Evolutionary conservation across 768 basidiomycete species (phyloP).

Genomic region (Cystofilobasidium capitatum): DNA sequence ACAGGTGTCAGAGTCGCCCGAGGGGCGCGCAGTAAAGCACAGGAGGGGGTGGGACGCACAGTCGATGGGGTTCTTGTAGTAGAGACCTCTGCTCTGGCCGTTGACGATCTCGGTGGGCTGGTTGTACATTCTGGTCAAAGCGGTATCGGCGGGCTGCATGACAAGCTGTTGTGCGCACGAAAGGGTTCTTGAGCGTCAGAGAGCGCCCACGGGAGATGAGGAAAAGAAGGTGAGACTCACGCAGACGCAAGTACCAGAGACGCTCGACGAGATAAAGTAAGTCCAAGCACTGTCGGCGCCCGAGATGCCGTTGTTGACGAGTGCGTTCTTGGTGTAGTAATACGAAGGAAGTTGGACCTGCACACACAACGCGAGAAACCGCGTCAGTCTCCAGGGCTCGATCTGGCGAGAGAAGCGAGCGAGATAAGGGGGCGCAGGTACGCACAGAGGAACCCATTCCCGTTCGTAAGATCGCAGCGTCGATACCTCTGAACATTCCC

Average conservation of each 20-base stretch:
- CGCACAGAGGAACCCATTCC: constrained; percentile 82
- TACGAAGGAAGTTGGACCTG: constrained; percentile 93
- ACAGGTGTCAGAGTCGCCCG: neutral
- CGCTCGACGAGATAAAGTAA: constrained; percentile 73
- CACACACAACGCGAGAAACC: neutral
- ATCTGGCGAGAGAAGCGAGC: neutral
- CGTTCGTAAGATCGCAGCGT: constrained; percentile 85
- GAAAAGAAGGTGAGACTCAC: constrained; percentile 45
- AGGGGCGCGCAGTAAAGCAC: neutral
- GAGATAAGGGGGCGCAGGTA: constrained; percentile 5
- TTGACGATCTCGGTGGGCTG: constrained; percentile 43
- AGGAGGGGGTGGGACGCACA: neutral
- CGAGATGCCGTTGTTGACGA: constrained; percentile 59
- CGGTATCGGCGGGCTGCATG: constrained; percentile 43
- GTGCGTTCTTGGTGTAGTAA: constrained; percentile 76
- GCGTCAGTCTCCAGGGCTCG: neutral
- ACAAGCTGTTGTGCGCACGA: constrained; percentile 12
- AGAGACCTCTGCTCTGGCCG: constrained; percentile 48
- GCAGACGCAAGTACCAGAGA: constrained; percentile 77
- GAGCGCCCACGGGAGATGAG: neutral
- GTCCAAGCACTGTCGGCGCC: constrained; percentile 73
- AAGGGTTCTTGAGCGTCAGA: neutral
- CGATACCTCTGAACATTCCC: constrained; percentile 70
- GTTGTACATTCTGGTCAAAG: constrained; percentile 90
- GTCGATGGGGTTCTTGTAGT: constrained; percentile 70